Conservation (phyloP, 371 early-diverging fungal genomes). For the Catenaria anguillulae region DNA sequence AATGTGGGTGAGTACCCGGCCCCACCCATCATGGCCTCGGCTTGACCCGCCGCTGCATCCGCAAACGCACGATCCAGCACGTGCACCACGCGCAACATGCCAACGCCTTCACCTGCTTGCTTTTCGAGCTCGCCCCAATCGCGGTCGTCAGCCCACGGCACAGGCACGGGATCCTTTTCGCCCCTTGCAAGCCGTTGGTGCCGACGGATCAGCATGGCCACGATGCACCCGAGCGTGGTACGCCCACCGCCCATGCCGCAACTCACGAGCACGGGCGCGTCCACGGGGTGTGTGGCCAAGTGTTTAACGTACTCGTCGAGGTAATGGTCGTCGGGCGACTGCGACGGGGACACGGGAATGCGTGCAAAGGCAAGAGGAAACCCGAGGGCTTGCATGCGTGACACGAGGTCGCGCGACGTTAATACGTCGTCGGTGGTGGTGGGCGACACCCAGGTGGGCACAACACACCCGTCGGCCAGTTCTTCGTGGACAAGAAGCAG, state of each 20-base stretch:
- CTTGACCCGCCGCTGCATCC: constrained; percentile 23
- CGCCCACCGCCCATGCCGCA: constrained; percentile 58
- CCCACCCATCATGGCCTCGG: constrained; percentile 16
- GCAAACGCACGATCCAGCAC: constrained; percentile 35
- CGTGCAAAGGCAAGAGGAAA: constrained; percentile 39
- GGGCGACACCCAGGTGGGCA: constrained; percentile 48
- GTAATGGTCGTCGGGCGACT: constrained; percentile 50
- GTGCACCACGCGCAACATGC: constrained; percentile 35
- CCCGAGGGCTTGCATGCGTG: constrained; percentile 24
- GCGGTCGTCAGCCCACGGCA: too few relatives aligned
- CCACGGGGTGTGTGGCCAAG: constrained; percentile 27
- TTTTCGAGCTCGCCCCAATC: too few relatives aligned
- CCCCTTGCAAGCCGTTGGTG: too few relatives aligned
- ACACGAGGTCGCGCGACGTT: constrained; percentile 40
- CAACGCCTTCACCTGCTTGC: too few relatives aligned
- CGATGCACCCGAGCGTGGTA: constrained; percentile 29
- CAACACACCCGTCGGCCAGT: constrained; percentile 24
- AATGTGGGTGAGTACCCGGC: constrained; percentile 33
- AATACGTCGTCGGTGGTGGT: constrained; percentile 33
- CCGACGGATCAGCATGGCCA: constrained; percentile 14
- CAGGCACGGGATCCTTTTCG: too few relatives aligned
- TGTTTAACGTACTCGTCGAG: constrained; percentile 48
- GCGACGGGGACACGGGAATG: constrained; percentile 50
- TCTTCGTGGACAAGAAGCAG: constrained; percentile 57
- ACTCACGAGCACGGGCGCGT: constrained; percentile 48